phyloP scores from a whole-genome alignment of 108 stramenopile species.

The Nitzschia sp. region DNA sequence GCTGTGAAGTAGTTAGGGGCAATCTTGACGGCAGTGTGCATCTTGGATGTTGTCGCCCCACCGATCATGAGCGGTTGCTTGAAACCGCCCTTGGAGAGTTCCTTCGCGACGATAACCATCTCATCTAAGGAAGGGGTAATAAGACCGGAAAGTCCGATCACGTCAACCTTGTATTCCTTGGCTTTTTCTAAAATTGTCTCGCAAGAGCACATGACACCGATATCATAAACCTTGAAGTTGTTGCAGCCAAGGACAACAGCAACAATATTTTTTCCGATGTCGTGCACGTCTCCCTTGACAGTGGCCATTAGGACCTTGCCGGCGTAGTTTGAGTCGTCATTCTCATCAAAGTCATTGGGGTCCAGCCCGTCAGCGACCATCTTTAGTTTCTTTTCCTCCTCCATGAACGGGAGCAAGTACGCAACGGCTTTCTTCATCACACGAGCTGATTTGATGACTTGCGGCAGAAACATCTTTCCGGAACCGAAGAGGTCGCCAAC shows the following conservation, averaged over 20 bases:
- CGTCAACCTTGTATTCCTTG: slow-evolving; percentile 93
- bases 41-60: slow-evolving; percentile 98
- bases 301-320: slow-evolving; percentile 99
- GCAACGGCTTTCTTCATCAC: slow-evolving; percentile 99
- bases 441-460: slow-evolving; percentile 99
- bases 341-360: slow-evolving; percentile 74
- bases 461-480: slow-evolving; percentile 99
- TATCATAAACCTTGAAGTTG: slow-evolving; percentile 99
- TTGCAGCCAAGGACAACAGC: slow-evolving; percentile 99
- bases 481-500: slow-evolving; percentile 99
- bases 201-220: slow-evolving; percentile 98
- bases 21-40: slow-evolving; percentile 99
- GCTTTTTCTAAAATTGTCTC: slow-evolving; percentile 95
- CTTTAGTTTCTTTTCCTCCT: slow-evolving; percentile 93
- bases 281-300: slow-evolving; percentile 99
- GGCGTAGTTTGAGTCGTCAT: slow-evolving; percentile 90
- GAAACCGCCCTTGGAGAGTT: slow-evolving; percentile 94
- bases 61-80: slow-evolving; percentile 97
- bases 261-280: slow-evolving; percentile 99
- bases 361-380: slow-evolving; percentile 88
- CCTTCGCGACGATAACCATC: slow-evolving; percentile 99
- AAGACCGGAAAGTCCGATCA: slow-evolving; percentile 97
- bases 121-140: slow-evolving; percentile 99
- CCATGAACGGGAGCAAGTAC: slow-evolving; percentile 99
- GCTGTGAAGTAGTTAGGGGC: slow-evolving; percentile 92